These are phyloP conservation scores for Paspalum vaginatum DNA, from an alignment of 176 grass and related monocot species.

Conservation along the genomic window DNA sequence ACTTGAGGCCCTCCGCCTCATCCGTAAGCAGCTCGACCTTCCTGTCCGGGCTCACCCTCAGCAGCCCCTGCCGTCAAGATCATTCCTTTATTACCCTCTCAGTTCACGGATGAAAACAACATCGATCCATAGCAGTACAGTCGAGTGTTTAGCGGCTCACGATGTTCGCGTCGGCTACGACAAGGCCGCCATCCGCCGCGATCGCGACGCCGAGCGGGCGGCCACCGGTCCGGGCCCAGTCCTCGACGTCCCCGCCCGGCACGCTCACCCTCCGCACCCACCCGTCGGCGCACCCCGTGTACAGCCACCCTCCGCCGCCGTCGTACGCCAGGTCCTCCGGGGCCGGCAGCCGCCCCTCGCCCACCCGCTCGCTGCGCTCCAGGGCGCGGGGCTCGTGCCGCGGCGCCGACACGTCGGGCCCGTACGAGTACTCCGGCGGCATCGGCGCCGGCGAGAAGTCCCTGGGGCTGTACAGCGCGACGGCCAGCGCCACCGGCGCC, in stretches of 20 bases:
- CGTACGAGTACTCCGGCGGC: constrained; percentile 55
- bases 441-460: constrained; percentile 63
- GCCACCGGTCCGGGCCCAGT: constrained; percentile 64
- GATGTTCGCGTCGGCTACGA: constrained; percentile 67
- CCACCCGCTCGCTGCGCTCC: constrained; percentile 49
- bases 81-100: not conserved
- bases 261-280: constrained; percentile 75
- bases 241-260: constrained; percentile 46
- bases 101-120: not conserved
- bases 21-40: constrained; percentile 54
- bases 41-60: constrained; percentile 58
- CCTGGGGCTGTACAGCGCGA: constrained; percentile 38
- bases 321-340: constrained; percentile 84
- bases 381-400: constrained; percentile 48
- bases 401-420: constrained; percentile 34
- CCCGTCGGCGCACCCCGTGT: constrained; percentile 74
- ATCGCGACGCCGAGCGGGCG: constrained; percentile 71
- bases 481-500: constrained; percentile 40
- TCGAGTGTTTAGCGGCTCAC: constrained; percentile 20
- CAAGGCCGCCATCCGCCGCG: constrained; percentile 39
- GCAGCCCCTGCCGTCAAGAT: constrained; percentile 51
- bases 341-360: constrained; percentile 63
- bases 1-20: constrained; percentile 63
- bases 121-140: not conserved
- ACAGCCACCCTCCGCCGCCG: constrained; percentile 49